Conservation (phyloP, 805 yeast genomes). For the Pichia deserticola region DNA sequence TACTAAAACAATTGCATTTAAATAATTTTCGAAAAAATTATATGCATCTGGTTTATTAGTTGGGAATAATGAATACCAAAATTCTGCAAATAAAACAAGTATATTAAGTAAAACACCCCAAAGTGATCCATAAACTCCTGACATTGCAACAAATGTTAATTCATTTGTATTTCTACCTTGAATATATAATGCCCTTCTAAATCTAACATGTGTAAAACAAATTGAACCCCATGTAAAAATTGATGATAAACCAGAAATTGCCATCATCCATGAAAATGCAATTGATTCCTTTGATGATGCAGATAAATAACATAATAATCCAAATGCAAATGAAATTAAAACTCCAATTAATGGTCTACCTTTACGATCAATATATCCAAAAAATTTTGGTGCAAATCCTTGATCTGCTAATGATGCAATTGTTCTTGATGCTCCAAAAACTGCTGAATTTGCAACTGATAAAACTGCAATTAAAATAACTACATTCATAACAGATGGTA, state of each 20-base stretch:
- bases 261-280: slow-evolving; percentile 68
- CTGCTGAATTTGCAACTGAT: slow-evolving; percentile 72
- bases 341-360: slow-evolving; percentile 78
- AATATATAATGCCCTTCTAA: slow-evolving; percentile 54
- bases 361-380: slow-evolving; percentile 63
- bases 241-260: slow-evolving; percentile 73
- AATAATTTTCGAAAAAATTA: slow-evolving; percentile 56
- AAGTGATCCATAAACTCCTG: slow-evolving; percentile 61
- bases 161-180: slow-evolving; percentile 69
- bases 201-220: slow-evolving; percentile 60
- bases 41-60: slow-evolving; percentile 47
- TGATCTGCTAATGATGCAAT: slow-evolving; percentile 61
- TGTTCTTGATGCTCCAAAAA: slow-evolving; percentile 68
- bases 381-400: slow-evolving; percentile 55
- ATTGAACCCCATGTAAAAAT: slow-evolving; percentile 75
- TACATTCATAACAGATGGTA: slow-evolving; percentile 68
- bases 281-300: slow-evolving; percentile 49
- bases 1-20: slow-evolving; percentile 57
- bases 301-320: slow-evolving; percentile 54
- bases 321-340: slow-evolving; percentile 43
- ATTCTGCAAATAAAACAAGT: slow-evolving; percentile 63
- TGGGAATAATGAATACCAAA: slow-evolving; percentile 79
- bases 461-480: slow-evolving; percentile 66
- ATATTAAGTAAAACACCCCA: slow-evolving; percentile 53
- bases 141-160: slow-evolving; percentile 56